phyloP scores from a whole-genome alignment of 257 asterid genomes.

The Penstemon barbatus region DNA sequence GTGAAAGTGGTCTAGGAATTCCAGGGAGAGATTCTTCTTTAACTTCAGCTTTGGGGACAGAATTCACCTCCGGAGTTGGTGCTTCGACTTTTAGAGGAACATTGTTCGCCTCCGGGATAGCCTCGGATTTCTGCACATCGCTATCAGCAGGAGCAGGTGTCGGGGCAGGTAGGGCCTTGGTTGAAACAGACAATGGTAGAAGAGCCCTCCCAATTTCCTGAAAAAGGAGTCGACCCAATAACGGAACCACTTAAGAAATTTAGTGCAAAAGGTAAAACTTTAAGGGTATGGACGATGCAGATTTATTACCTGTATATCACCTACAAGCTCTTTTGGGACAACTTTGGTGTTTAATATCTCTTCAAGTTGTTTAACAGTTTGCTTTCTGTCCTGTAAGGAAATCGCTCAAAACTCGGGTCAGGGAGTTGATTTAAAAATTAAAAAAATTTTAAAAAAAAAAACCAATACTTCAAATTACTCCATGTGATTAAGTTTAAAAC shows the following conservation, averaged over 20 bases:
- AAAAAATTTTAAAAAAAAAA: not conserved
- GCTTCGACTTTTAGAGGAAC: constrained; percentile 44
- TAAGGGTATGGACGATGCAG: not conserved
- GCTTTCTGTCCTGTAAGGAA: constrained; percentile 76
- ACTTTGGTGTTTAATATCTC: constrained; percentile 68
- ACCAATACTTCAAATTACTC: no score
- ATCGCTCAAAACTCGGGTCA: constrained; percentile 20
- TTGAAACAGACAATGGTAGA: constrained; percentile 51
- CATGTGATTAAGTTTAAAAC: not conserved
- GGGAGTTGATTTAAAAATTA: not conserved
- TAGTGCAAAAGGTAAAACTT: not conserved
- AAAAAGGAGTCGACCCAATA: constrained; percentile 5
- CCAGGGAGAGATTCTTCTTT: constrained; percentile 45
- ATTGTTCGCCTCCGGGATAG: constrained; percentile 35
- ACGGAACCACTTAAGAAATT: not conserved
- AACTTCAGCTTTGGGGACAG: constrained; percentile 55
- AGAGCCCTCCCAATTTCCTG: constrained; percentile 92
- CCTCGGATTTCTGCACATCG: constrained; percentile 39
- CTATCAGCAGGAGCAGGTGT: constrained; percentile 35
- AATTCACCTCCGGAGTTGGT: constrained; percentile 55
- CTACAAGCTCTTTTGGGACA: constrained; percentile 80
- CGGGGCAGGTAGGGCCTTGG: constrained; percentile 72
- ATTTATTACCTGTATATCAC: constrained; percentile 72
- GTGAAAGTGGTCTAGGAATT: constrained; percentile 71
- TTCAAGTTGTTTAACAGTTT: constrained; percentile 68